Conservation (phyloP, 2,329 filamentous ascomycete genomes). For the Trematosphaeria pertusa region DNA sequence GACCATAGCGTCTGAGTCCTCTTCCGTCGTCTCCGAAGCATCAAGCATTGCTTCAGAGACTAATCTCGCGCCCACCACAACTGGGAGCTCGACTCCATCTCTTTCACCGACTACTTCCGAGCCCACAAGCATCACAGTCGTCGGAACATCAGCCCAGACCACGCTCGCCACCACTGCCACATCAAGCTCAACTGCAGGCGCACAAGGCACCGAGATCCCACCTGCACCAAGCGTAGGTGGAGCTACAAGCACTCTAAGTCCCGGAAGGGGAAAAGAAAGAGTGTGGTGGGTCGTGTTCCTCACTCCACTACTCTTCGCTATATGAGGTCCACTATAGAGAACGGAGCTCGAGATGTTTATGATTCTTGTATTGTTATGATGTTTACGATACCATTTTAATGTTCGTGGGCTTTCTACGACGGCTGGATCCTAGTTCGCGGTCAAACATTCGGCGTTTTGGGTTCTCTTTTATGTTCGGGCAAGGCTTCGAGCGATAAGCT, state of each 20-base stretch:
- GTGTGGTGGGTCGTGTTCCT: conserved; percentile 44
- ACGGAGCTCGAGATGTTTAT: neutral
- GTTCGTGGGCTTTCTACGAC: no score
- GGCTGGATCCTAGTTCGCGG: no score
- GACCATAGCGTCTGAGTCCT: neutral
- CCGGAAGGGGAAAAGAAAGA: conserved; percentile 23
- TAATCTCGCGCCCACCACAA: neutral
- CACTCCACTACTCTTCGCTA: conserved; percentile 19
- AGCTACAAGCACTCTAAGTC: conserved; percentile 10
- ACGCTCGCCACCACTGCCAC: conserved; percentile 21
- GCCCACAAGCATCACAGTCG: conserved; percentile 14
- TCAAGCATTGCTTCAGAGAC: conserved; percentile 2
- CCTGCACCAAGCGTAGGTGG: conserved; percentile 36
- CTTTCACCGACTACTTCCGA: conserved; percentile 3
- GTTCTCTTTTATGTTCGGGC: no score
- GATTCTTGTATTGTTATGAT: conserved; percentile 20
- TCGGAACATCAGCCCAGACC: conserved; percentile 19
- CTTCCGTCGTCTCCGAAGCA: neutral
- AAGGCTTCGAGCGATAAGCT: no score
- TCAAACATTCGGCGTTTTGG: no score
- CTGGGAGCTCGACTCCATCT: neutral
- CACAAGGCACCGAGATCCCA: conserved; percentile 28
- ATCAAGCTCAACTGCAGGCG: conserved; percentile 14
- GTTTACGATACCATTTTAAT: conserved; percentile 1
- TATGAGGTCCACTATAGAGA: no score